Conservation (phyloP, 2,329 filamentous ascomycete genomes). For the Rhinocladiella mackenziei region DNA sequence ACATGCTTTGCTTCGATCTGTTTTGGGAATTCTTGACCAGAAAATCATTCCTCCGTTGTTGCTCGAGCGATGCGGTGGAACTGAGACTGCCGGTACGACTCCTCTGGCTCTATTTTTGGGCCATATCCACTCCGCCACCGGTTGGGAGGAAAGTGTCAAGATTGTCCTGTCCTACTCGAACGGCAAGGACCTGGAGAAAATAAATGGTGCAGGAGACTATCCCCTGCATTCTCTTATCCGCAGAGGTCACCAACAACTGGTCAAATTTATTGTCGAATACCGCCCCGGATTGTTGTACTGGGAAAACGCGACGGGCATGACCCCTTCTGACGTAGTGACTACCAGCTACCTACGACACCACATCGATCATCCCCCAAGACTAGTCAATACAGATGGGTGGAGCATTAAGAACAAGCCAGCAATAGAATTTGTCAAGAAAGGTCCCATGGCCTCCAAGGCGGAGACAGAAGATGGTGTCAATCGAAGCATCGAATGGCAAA, state of each 20-base stretch:
- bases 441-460: not conserved
- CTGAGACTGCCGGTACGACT: conserved; percentile 53
- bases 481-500: conserved; percentile 13
- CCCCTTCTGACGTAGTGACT: conserved; percentile 64
- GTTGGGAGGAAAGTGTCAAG: conserved; percentile 36
- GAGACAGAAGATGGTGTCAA: conserved; percentile 6
- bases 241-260: conserved; percentile 42
- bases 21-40: conserved; percentile 58
- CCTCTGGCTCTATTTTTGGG: conserved; percentile 60
- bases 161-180: conserved; percentile 54
- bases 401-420: conserved; percentile 8
- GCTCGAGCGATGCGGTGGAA: conserved; percentile 44
- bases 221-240: conserved; percentile 40
- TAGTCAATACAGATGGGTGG: not conserved
- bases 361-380: conserved; percentile 22
- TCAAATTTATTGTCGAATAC: conserved; percentile 57
- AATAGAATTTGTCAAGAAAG: conserved; percentile 11
- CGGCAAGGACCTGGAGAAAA: conserved; percentile 48
- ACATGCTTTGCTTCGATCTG: conserved; percentile 50
- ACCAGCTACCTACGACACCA: conserved; percentile 43
- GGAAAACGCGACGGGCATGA: conserved; percentile 73
- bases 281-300: conserved; percentile 60
- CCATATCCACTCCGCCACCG: conserved; percentile 21
- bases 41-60: conserved; percentile 45
- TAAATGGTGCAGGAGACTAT: conserved; percentile 44